Evolutionary conservation across 2,329 filamentous ascomycete genomes (phyloP).

Genomic region (Incumbomyces delicatus): DNA sequence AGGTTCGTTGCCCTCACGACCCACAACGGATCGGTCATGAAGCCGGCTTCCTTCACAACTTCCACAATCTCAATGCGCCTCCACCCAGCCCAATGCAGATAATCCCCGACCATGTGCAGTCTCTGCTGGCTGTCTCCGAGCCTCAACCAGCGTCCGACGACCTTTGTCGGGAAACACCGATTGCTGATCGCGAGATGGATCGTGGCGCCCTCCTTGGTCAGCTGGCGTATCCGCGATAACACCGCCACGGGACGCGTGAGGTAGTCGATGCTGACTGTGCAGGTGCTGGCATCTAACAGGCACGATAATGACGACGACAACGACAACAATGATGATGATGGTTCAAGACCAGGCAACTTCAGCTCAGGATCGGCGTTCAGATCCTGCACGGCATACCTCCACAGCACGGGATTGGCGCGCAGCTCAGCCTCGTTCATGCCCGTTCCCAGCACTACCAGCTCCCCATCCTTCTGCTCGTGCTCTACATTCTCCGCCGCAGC

Average conservation of each 20-base stretch:
- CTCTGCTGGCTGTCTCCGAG: conserved; percentile 34
- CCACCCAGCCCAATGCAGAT: conserved; percentile 44
- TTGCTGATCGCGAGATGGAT: conserved; percentile 45
- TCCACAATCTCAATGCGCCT: conserved; percentile 44
- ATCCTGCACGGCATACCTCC: conserved; percentile 30
- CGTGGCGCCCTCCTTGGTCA: conserved; percentile 33
- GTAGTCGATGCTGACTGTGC: conserved; percentile 45
- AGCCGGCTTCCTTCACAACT: conserved; percentile 23
- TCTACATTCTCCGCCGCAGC: conserved; percentile 19
- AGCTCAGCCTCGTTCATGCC: conserved; percentile 42
- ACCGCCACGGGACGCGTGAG: conserved; percentile 38
- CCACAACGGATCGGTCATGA: conserved; percentile 34
- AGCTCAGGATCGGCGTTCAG: conserved; percentile 34
- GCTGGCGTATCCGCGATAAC: conserved; percentile 31
- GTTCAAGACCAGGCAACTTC: conserved; percentile 6
- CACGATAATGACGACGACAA: too few relatives aligned
- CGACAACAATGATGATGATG: conserved; percentile 10
- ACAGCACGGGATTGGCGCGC: conserved; percentile 31
- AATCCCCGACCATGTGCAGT: conserved; percentile 43
- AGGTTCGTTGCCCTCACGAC: conserved; percentile 32
- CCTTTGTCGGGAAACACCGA: conserved; percentile 46
- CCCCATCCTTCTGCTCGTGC: conserved; percentile 7
- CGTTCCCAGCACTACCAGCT: conserved; percentile 36
- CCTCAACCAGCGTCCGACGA: conserved; percentile 39
- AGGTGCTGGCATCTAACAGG: conserved; percentile 38